These are phyloP conservation scores for Coniochaeta sp. DNA, from an alignment of 2,329 filamentous ascomycete species.

Conservation along the genomic window DNA sequence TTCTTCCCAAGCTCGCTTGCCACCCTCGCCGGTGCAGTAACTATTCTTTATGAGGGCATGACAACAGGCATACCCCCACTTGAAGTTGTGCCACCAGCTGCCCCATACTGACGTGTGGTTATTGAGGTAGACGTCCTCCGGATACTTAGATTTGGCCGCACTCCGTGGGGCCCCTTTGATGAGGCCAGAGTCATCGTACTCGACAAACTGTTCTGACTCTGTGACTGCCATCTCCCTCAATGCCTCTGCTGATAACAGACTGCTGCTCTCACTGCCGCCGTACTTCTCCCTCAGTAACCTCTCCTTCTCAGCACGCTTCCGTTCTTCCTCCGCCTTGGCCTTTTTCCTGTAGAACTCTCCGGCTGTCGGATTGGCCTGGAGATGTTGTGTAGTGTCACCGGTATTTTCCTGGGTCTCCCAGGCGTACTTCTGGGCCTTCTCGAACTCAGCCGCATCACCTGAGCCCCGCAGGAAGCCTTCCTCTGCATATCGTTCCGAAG, in stretches of 20 bases:
- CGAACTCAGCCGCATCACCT: conserved; percentile 89
- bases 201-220: conserved; percentile 80
- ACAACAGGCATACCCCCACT: conserved; percentile 95
- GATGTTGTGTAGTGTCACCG: conserved; percentile 71
- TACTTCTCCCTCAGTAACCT: conserved; percentile 76
- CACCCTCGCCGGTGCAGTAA: conserved; percentile 91
- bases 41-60: conserved; percentile 92
- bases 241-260: conserved; percentile 42
- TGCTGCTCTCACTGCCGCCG: conserved; percentile 54
- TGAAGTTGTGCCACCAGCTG: conserved; percentile 93
- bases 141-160: conserved; percentile 79
- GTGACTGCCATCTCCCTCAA: conserved; percentile 61
- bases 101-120: conserved; percentile 94
- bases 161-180: conserved; percentile 82
- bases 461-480: conserved; percentile 85
- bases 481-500: conserved; percentile 78
- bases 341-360: conserved; percentile 80
- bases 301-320: conserved; percentile 58
- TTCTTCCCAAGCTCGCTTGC: conserved; percentile 72
- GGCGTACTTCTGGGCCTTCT: conserved; percentile 79
- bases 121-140: conserved; percentile 79
- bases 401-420: conserved; percentile 90
- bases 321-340: conserved; percentile 64
- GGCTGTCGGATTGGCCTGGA: conserved; percentile 94
- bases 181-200: conserved; percentile 85